These are phyloP conservation scores for Neofusicoccum sp. DNA, from an alignment of 2,329 filamentous ascomycete species.

Conservation along the genomic window DNA sequence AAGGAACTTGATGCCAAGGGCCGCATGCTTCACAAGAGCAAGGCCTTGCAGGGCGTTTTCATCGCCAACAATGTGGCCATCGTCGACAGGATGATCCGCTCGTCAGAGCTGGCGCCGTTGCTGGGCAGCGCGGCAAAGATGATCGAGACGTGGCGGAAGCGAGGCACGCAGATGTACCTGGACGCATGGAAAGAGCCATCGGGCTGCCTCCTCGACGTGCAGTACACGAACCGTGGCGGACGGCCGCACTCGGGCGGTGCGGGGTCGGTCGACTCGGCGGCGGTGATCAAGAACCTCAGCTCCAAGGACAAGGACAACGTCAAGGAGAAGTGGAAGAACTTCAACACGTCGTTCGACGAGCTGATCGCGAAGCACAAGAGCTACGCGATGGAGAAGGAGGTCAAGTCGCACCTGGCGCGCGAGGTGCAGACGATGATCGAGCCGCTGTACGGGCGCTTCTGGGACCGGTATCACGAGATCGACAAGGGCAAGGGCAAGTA, in stretches of 20 bases:
- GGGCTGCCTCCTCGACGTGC: conserved; percentile 79
- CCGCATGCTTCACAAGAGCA: conserved; percentile 71
- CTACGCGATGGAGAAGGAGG: conserved; percentile 88
- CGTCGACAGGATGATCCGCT: conserved; percentile 80
- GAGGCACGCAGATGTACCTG: conserved; percentile 77
- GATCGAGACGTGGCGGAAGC: conserved; percentile 86
- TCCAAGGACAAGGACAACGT: conserved; percentile 95
- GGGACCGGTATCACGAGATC: conserved; percentile 95
- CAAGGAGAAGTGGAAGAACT: conserved; percentile 92
- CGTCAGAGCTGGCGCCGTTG: conserved; percentile 75
- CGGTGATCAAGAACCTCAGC: conserved; percentile 78
- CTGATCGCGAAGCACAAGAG: conserved; percentile 80
- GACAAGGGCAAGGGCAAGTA: conserved; percentile 98
- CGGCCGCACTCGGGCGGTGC: conserved; percentile 65
- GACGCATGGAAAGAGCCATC: conserved; percentile 89
- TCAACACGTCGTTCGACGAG: conserved; percentile 90
- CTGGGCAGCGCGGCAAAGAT: conserved; percentile 65
- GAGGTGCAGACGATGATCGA: conserved; percentile 92
- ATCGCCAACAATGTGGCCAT: conserved; percentile 85
- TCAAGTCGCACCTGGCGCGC: conserved; percentile 74
- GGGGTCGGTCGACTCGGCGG: conserved; percentile 68
- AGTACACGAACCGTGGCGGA: conserved; percentile 77
- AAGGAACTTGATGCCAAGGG: conserved; percentile 74
- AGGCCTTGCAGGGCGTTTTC: conserved; percentile 82
- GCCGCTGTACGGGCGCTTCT: conserved; percentile 92